These are phyloP conservation scores for Nigrospora sphaerica DNA, from an alignment of 2,329 filamentous ascomycete species.

Conservation along the genomic window DNA sequence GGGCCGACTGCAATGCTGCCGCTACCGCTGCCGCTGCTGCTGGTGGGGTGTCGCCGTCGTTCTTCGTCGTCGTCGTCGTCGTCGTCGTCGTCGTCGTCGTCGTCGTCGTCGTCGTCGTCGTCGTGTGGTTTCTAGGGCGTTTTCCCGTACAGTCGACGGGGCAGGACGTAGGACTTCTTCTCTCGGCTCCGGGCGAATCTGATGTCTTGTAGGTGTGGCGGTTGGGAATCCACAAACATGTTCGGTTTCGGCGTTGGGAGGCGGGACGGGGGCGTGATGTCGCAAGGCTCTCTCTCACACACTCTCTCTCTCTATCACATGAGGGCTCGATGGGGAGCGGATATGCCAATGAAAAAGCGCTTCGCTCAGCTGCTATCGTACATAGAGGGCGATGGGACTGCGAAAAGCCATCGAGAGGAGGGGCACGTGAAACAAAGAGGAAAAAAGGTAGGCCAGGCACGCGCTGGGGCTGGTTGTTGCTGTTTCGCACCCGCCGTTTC, in stretches of 20 bases:
- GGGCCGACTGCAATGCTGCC: conserved; percentile 6
- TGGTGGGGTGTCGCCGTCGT: neutral
- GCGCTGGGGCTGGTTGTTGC: too few species aligned
- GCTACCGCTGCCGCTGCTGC: too few species aligned
- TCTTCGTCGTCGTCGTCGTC: neutral
- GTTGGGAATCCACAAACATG: conserved; percentile 23
- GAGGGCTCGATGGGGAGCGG: neutral
- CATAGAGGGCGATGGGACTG: too few species aligned
- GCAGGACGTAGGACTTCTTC: conserved; percentile 9
- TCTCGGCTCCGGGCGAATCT: conserved; percentile 23
- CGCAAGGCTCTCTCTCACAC: neutral
- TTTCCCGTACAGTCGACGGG: too few species aligned
- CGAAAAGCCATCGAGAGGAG: too few species aligned
- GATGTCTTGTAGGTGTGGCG: conserved; percentile 17
- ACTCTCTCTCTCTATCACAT: neutral
- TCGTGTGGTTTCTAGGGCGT: neutral
- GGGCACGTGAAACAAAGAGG: too few species aligned
- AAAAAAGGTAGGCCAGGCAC: too few species aligned
- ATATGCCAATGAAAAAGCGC: neutral
- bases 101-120: neutral
- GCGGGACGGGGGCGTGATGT: neutral
- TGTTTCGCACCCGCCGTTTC: too few species aligned
- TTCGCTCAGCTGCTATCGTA: too few species aligned
- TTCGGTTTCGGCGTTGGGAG: conserved; percentile 12
- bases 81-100: neutral